phyloP scores from a whole-genome alignment of 306 rosid species.

The Malus domestica region DNA sequence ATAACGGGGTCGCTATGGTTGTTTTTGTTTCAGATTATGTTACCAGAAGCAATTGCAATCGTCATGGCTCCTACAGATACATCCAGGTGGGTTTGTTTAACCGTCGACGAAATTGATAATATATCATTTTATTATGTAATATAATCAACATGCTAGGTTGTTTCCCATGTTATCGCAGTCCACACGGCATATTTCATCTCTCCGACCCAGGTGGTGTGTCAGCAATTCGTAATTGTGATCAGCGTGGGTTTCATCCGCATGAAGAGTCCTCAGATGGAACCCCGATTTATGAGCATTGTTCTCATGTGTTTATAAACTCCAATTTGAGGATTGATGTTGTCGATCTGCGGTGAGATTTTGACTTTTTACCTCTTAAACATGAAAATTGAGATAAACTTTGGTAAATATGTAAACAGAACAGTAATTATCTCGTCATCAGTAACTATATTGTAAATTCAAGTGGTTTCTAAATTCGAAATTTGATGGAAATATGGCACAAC shows the following conservation, averaged over 20 bases:
- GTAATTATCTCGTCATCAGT: conserved; percentile 9
- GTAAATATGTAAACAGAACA: conserved; percentile 16
- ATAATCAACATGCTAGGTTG: conserved; percentile 4
- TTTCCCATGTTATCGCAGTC: conserved; percentile 57
- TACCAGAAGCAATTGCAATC: conserved; percentile 96
- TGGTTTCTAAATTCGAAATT: neutral
- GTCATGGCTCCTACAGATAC: conserved; percentile 99
- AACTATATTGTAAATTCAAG: conserved; percentile 20
- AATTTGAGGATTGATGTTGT: conserved; percentile 59
- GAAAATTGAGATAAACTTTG: neutral
- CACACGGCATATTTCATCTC: conserved; percentile 92
- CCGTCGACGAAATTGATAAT: neutral
- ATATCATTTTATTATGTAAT: neutral
- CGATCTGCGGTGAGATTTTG: conserved; percentile 57
- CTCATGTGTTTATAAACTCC: conserved; percentile 87
- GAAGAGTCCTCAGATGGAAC: conserved; percentile 88
- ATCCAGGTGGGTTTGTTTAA: conserved; percentile 41
- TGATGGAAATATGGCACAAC: neutral
- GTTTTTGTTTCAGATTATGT: conserved; percentile 66
- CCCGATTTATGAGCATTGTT: conserved; percentile 88
- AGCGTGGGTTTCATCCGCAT: conserved; percentile 98
- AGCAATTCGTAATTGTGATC: conserved; percentile 80
- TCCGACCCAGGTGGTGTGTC: conserved; percentile 93
- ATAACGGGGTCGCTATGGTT: conserved; percentile 1
- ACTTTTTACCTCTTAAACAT: neutral